Evolutionary conservation across 2,329 filamentous ascomycete genomes (phyloP), one percentile per base, ranked within the genome.

Genomic region (Coniochaeta sp.): DNA sequence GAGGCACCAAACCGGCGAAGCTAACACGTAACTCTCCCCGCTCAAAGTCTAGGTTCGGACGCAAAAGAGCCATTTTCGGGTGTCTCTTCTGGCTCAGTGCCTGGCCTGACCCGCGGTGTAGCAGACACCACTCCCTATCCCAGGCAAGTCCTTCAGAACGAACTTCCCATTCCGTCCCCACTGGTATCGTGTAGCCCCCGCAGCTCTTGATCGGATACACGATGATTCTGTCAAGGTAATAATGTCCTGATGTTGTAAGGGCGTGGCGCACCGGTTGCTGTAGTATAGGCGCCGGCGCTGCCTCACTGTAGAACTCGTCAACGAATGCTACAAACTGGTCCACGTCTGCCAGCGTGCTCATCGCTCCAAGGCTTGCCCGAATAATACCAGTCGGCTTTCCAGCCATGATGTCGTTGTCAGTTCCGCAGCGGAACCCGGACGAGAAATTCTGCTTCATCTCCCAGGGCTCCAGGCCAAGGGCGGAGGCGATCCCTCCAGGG

Each of bases 121-220:
- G 81, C 22, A 99, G 78, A 74, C 93, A 98, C 93, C 95, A 99
- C 76, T 98, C 93, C 63, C 95, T 83, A 72, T 99, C 95, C 92
- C 93, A 98, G 9, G 87, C 89, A 2, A 99, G 79, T 0, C 95
- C 95, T 75, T 97, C 92, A 8, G 83, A 79, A 60, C 83, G 85
- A 22, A 98, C 81, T 67, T 90, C 86, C 95, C 95, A 99, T 16
- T 79, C 70, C 8, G 76, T 76, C 1, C 78, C 81, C 0, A 74
- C 63, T 1, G 91, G 88, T 33, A 98, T 79, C 38, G 78, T 77
- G 71, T 89, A 96, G 0, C 90, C 90, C 17, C 87, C 90, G 68
- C 95, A 98, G 70, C 92, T 96, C 73, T 99, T 99, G 69, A 99
- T 93, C 0, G 95, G 95, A 69, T 92, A 99, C 0, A 98, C 83